These are phyloP conservation scores for Hypoxylon rubiginosum DNA, from an alignment of 2,329 filamentous ascomycete species.

Conservation along the genomic window DNA sequence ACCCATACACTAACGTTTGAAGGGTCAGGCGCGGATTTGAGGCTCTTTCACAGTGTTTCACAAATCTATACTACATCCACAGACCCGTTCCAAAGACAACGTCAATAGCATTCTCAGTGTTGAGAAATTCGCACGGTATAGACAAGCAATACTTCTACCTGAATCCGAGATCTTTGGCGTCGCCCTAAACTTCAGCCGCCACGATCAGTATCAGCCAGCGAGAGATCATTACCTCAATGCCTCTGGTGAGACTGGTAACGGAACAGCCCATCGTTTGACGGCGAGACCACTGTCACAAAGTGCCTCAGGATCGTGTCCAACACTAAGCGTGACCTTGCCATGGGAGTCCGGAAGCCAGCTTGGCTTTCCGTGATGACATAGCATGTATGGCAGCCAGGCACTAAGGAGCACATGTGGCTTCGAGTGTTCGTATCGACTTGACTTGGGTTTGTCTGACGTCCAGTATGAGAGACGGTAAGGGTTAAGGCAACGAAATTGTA, in stretches of 20 bases:
- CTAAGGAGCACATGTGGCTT: slow-evolving; percentile 5
- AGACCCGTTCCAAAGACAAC: slow-evolving; percentile 27
- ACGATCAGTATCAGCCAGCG: slow-evolving; percentile 11
- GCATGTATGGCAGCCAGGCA: background rate
- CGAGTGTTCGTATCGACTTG: slow-evolving; percentile 5
- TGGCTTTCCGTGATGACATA: slow-evolving; percentile 2
- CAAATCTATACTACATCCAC: slow-evolving; percentile 10
- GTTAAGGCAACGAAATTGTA: background rate
- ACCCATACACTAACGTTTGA: slow-evolving; percentile 38
- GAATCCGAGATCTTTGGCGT: slow-evolving; percentile 25
- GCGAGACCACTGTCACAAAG: slow-evolving; percentile 3
- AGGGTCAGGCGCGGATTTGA: slow-evolving; percentile 30
- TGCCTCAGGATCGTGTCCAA: background rate
- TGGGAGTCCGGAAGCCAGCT: slow-evolving; percentile 3
- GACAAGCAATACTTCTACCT: slow-evolving; percentile 3
- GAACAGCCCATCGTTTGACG: slow-evolving; percentile 21
- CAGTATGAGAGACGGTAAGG: slow-evolving; percentile 13
- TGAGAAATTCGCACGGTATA: slow-evolving; percentile 6
- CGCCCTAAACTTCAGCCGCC: slow-evolving; percentile 17
- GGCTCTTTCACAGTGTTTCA: slow-evolving; percentile 34
- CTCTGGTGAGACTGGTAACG: slow-evolving; percentile 34
- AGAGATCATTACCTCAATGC: slow-evolving; percentile 35
- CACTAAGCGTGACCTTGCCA: background rate
- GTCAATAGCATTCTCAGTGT: slow-evolving; percentile 17
- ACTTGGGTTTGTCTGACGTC: slow-evolving; percentile 9